A percentile compares a stretch with the other conserved stretches of the same genome.
Evolutionary conservation across 2,329 filamentous ascomycete genomes (phyloP).

Genomic region (Ascochyta fabae): DNA sequence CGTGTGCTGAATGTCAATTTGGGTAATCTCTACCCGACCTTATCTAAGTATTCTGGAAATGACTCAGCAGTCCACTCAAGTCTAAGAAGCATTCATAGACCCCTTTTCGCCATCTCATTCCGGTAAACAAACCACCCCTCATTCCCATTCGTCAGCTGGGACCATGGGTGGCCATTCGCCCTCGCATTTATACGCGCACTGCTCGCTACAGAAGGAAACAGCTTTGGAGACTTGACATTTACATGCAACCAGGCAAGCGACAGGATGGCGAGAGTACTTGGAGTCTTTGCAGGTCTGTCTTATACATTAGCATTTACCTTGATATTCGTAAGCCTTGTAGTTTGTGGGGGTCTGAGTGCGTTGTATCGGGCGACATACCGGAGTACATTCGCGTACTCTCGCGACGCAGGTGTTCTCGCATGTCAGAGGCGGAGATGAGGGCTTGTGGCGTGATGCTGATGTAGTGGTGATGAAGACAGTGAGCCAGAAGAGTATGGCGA

Average conservation of each 20-base stretch:
- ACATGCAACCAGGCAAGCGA: not conserved
- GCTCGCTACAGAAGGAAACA: not conserved
- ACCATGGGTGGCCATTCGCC: not conserved
- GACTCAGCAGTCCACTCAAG: too few relatives aligned
- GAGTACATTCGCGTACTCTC: not conserved
- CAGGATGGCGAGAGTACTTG: not conserved
- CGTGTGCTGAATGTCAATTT: too few relatives aligned
- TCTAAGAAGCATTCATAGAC: too few relatives aligned
- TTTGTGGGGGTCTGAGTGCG: too few relatives aligned
- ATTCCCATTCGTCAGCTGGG: too few relatives aligned
- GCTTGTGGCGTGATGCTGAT: not conserved
- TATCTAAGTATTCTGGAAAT: too few relatives aligned
- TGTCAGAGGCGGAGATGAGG: not conserved
- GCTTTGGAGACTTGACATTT: not conserved
- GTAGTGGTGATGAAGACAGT: not conserved
- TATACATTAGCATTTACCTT: not conserved
- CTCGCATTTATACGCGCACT: not conserved
- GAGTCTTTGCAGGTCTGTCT: not conserved
- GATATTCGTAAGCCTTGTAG: too few relatives aligned
- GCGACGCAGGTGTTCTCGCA: not conserved
- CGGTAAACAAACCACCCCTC: not conserved
- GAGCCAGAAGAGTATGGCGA: not conserved
- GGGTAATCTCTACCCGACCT: too few relatives aligned
- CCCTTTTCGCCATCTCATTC: not conserved
- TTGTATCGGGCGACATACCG: not conserved